phyloP scores from a whole-genome alignment of 257 asterid genomes.

The Ligustrum vulgare region DNA sequence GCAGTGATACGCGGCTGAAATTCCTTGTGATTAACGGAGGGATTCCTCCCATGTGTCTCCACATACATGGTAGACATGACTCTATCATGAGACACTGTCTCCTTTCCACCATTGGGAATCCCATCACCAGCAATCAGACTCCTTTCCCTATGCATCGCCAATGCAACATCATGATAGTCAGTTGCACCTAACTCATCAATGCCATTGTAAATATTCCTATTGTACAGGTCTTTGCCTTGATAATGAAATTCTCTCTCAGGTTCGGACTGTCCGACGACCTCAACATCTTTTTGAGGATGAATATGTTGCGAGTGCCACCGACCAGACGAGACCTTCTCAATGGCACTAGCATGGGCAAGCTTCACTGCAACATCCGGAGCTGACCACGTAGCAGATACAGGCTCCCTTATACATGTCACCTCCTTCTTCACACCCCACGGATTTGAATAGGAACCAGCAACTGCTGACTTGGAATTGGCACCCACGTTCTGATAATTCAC shows the following conservation, averaged over 20 bases:
- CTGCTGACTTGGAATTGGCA: slow-evolving; percentile 46
- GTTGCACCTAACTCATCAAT: slow-evolving; percentile 33
- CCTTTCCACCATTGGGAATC: slow-evolving; percentile 43
- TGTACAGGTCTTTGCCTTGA: slow-evolving; percentile 27
- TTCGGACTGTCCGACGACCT: slow-evolving; percentile 40
- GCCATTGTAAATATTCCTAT: slow-evolving; percentile 31
- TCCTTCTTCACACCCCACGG: slow-evolving; percentile 90
- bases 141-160: slow-evolving; percentile 49
- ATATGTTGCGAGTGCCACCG: slow-evolving; percentile 81
- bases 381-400: slow-evolving; percentile 61
- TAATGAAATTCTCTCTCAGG: slow-evolving; percentile 35
- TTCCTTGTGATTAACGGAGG: slow-evolving; percentile 32
- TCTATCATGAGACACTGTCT: slow-evolving; percentile 43
- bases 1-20: slow-evolving; percentile 28
- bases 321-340: slow-evolving; percentile 89
- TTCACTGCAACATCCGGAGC: slow-evolving; percentile 72
- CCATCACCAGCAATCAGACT: slow-evolving; percentile 51
- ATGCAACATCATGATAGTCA: slow-evolving; percentile 37
- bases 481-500: slow-evolving; percentile 47
- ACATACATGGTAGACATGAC: slow-evolving; percentile 30
- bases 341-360: slow-evolving; percentile 92
- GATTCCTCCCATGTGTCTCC: slow-evolving; percentile 52
- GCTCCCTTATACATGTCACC: slow-evolving; percentile 46
- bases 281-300: slow-evolving; percentile 48
- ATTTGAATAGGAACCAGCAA: slow-evolving; percentile 60